Evolutionary conservation across 2,329 filamentous ascomycete genomes (phyloP), one percentile per base, ranked within the genome.

Genomic region (Colletotrichum navitas): DNA sequence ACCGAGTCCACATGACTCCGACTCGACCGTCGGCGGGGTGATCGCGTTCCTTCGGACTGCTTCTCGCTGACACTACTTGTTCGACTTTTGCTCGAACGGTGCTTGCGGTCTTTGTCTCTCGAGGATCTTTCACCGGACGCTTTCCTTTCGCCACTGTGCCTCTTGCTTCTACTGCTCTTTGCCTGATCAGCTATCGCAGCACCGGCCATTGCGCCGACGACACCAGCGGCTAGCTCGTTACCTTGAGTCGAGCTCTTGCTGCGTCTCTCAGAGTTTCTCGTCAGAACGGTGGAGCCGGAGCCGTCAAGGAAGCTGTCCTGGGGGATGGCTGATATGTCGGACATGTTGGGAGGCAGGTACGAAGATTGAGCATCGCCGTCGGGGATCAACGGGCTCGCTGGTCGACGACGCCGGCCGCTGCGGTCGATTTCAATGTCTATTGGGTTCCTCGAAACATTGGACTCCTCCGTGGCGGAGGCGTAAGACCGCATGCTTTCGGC

Each of bases 391-490:
- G 82, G 95, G 74, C 87, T 97, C 82, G 88, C 93, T 85, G 85
- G 87, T 73, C 87, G 87, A 80, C 87, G 91, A 79, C 87, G 85
- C 74, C 85, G 84, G 68, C 82, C 83, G 74, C 79, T 79, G 62
- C 78, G 80, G 77, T 95, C 88, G 74, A 98, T 93, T 80, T 98
- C 95, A 72, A 98, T 93, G 79, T 98, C 94, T 74, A 98, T 91
- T 45, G 94, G 94, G 64, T 93, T 91, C 65, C 88, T 86, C 41
- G 89, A 90, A 68, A 95, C 87, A 80, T 92, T 94, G 74, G 93
- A 95, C 80, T 93, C 94, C 79, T 94, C 92, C 10, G 91, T 93
- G 24, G 88, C 90, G 63, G 94, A 96, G 43, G 92, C 93, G 79
- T 93, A 93, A 47, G 93, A 96, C 75, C 86, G 88, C 79, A 91